These are phyloP conservation scores for Dioscorea alata DNA, from an alignment of 106 monocot species.

Conservation along the genomic window DNA sequence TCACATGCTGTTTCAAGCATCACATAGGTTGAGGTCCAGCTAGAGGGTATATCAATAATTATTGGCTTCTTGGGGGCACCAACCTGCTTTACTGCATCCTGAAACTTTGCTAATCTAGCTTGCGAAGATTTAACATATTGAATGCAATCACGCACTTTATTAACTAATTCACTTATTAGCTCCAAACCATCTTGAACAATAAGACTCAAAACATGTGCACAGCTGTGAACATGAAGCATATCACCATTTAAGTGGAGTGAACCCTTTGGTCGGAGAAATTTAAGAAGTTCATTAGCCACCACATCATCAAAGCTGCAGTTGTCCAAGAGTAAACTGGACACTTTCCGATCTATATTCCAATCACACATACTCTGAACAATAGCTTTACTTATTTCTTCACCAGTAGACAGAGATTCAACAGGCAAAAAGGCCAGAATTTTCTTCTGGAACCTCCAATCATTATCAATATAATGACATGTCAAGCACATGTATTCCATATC, in stretches of 20 bases:
- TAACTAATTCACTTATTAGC: constrained; percentile 19
- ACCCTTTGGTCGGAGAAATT: constrained; percentile 29
- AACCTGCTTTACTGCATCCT: constrained; percentile 33
- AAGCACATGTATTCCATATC: constrained; percentile 46
- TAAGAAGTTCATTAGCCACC: constrained; percentile 34
- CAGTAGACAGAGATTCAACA: constrained; percentile 32
- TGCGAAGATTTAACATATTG: constrained; percentile 56
- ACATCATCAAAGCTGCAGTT: constrained; percentile 29
- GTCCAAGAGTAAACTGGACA: constrained; percentile 42
- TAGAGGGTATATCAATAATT: constrained; percentile 36
- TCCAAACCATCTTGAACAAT: constrained; percentile 50
- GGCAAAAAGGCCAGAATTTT: constrained; percentile 54
- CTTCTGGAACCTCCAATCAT: constrained; percentile 65
- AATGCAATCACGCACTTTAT: constrained; percentile 45
- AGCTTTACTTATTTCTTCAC: constrained; percentile 29
- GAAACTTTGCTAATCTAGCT: constrained; percentile 42
- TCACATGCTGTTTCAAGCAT: constrained; percentile 69
- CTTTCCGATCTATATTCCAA: constrained; percentile 59
- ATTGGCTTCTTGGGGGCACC: constrained; percentile 33
- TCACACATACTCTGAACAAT: constrained; percentile 49
- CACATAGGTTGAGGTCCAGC: constrained; percentile 57
- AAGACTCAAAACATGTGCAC: constrained; percentile 44
- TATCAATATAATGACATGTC: constrained; percentile 66
- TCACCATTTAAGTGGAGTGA: constrained; percentile 46
- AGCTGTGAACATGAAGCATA: constrained; percentile 51